phyloP scores from a whole-genome alignment of 73 alveolate genomes.

The Blepharisma stoltei region DNA sequence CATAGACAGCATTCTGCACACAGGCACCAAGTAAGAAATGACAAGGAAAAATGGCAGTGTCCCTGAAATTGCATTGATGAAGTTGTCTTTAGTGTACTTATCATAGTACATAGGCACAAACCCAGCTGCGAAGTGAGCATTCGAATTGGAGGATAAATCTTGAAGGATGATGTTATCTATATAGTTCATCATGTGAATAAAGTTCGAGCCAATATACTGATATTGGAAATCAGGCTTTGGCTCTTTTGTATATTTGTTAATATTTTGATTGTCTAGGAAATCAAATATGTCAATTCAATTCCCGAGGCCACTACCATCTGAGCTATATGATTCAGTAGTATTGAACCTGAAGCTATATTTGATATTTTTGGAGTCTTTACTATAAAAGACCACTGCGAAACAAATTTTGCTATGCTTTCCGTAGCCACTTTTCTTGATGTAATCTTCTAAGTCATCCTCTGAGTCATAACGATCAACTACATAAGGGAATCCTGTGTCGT shows the following conservation, averaged over 20 bases:
- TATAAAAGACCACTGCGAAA: background rate
- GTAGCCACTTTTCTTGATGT: background rate
- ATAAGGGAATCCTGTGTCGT: background rate
- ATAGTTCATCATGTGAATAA: background rate
- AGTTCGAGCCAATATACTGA: background rate
- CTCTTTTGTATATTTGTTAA: background rate
- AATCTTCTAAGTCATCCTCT: background rate
- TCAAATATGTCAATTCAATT: background rate
- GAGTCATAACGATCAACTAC: background rate
- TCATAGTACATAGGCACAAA: slow-evolving; percentile 34
- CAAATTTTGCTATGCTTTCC: slow-evolving; percentile 11
- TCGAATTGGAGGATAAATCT: background rate
- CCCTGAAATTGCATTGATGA: slow-evolving; percentile 8
- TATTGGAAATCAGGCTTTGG: background rate
- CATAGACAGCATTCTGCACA: slow-evolving; percentile 20
- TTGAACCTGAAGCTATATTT: background rate
- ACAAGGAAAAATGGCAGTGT: slow-evolving; percentile 29
- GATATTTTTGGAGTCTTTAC: background rate
- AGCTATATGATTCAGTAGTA: background rate
- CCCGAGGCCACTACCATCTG: background rate
- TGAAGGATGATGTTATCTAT: slow-evolving; percentile 31
- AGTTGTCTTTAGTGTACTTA: slow-evolving; percentile 32
- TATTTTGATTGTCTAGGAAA: background rate
- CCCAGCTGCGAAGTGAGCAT: slow-evolving; percentile 26
- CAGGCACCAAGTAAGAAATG: slow-evolving; percentile 27